Conservation (phyloP, 306 rosid genomes). For the Styphnolobium japonicum region DNA sequence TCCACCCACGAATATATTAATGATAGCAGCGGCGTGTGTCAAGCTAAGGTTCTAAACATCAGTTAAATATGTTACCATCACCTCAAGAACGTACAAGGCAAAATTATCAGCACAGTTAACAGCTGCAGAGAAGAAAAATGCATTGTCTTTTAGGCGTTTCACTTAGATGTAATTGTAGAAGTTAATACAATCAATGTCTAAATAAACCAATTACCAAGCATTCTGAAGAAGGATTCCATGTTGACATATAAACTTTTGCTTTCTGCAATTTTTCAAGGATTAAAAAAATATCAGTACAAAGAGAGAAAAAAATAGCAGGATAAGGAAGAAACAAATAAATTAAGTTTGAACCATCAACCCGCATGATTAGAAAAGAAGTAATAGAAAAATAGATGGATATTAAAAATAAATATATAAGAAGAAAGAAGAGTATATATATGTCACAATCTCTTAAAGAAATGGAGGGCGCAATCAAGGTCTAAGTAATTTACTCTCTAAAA, state of each 20-base stretch:
- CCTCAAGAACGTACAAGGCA: not conserved
- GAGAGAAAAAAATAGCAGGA: not conserved
- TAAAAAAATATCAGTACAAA: not conserved
- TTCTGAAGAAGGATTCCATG: not conserved
- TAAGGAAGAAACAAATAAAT: too few species aligned
- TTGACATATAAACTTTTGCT: not conserved
- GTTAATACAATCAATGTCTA: not conserved
- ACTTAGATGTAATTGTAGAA: not conserved
- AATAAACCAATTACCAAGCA: not conserved
- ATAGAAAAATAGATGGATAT: not conserved
- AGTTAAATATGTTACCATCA: conserved; percentile 8
- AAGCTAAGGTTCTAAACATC: conserved; percentile 6
- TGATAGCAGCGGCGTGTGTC: conserved; percentile 6
- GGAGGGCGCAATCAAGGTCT: not conserved
- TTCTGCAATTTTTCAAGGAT: not conserved
- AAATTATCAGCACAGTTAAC: not conserved
- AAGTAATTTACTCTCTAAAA: not conserved
- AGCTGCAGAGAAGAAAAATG: not conserved
- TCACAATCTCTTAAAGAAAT: not conserved
- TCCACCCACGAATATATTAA: not conserved
- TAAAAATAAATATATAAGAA: not conserved
- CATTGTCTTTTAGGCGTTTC: not conserved
- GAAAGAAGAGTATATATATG: not conserved
- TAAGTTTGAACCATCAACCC: not conserved
- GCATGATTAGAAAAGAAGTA: too few species aligned